A percentile compares a stretch with the other conserved stretches of the same genome.
Evolutionary conservation across 1,139 yeast genomes (phyloP).

Genomic region (Pichia sp.): DNA sequence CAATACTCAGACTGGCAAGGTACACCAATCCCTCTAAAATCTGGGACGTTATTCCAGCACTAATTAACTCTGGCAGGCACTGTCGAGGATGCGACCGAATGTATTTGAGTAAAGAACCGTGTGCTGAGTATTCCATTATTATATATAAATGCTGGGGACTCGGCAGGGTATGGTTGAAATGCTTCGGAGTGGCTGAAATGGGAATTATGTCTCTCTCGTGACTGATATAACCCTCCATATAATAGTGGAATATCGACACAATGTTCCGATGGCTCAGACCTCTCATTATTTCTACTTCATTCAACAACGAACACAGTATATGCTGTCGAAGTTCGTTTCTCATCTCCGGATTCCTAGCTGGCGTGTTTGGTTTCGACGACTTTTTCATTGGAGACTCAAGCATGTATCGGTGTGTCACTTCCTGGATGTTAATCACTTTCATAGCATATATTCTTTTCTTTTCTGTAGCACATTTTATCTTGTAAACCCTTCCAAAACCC

Average conservation of each 20-base stretch:
- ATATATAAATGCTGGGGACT: slow-evolving; percentile 4
- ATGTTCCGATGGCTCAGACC: slow-evolving; percentile 79
- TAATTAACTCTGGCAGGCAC: slow-evolving; percentile 57
- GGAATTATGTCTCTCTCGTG: neutral
- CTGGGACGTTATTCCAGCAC: slow-evolving; percentile 59
- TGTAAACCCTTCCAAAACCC: slow-evolving; percentile 71
- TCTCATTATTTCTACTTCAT: slow-evolving; percentile 83
- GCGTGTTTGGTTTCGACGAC: neutral
- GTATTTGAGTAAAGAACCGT: slow-evolving; percentile 75
- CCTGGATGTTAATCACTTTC: slow-evolving; percentile 66
- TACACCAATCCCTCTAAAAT: slow-evolving; percentile 69
- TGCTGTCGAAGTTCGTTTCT: neutral
- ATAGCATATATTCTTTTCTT: slow-evolving; percentile 69
- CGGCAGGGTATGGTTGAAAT: neutral
- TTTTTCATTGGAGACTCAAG: slow-evolving; percentile 18
- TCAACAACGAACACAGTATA: slow-evolving; percentile 39
- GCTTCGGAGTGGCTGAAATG: neutral
- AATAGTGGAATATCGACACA: slow-evolving; percentile 86
- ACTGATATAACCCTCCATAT: slow-evolving; percentile 44
- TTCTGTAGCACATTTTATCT: slow-evolving; percentile 43
- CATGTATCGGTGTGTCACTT: slow-evolving; percentile 27
- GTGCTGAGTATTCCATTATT: slow-evolving; percentile 73
- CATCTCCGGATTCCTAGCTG: neutral
- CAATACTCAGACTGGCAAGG: slow-evolving; percentile 67
- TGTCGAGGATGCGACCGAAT: slow-evolving; percentile 49